Base-by-base conservation (phyloP, 768 basidiomycete species). In the Leccinum sublutescens region DNA sequence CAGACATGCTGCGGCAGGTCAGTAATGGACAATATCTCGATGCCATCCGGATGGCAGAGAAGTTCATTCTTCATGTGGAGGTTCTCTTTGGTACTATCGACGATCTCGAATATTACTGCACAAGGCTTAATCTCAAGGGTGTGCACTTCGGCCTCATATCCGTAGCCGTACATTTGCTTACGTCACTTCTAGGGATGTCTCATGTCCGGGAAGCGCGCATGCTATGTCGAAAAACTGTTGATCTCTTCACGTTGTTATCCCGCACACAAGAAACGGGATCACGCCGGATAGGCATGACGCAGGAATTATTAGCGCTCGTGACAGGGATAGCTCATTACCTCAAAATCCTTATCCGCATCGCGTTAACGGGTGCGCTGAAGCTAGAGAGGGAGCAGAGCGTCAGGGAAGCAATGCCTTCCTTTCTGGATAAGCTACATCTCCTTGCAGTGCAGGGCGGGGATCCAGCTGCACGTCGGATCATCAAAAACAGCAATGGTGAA, bases 301-400 rank as follows among this genome's bases (percentile, higher is more conserved):
- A 98, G 75, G 97, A 98, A 67, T 80, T 99, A 12, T 86, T 98
- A 36, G 94, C 95, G 17, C 86, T 99, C 51, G 97, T 99, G 62
- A 99, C 97, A 0, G 96, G 97, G n/a, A 82, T 99, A 36, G 97
- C 97, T 5, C 97, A 99, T 75, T 98, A 99, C 75, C 87, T 99
- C 71, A 99, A 99, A 79, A 98, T 99, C 75, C 86, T 99, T 55
- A 99, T 99, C 63, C 90, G 97, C 53, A 98, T 99, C 62, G 95
- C 97, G 3, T 80, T 99, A 50, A 98, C 97, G 0, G 95, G 95
- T 6, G 93, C 95, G 5, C 82, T 99, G 60, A 98, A 94, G 76
- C 82, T 99, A 33, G 97, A 99, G 75, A 82, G 95, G 58, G 97
- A 99, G 68, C 85, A 92, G 68, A 83, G 82, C 58, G 85, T 91